Conservation (phyloP, 306 rosid species). For the Vigna angularis region DNA sequence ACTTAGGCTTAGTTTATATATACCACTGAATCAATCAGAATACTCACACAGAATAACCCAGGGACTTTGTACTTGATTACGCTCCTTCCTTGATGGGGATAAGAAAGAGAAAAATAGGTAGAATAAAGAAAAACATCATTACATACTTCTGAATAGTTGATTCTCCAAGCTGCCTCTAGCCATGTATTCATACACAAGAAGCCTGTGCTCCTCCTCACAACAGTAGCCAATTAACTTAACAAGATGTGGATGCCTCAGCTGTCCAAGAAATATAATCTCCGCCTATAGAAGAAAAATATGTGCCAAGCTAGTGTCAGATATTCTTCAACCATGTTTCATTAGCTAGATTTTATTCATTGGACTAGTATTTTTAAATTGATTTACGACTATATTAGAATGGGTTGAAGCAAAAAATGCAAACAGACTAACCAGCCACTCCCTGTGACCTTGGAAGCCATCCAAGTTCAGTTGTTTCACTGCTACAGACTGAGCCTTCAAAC, state of each 20-base stretch:
- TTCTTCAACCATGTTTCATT: background rate
- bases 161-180: constrained; percentile 78
- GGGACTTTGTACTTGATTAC: background rate
- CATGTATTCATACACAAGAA: constrained; percentile 79
- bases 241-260: constrained; percentile 77
- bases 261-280: constrained; percentile 84
- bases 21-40: background rate
- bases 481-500: constrained; percentile 77
- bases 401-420: background rate
- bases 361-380: constrained; percentile 9
- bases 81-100: background rate
- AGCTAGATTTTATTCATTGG: background rate
- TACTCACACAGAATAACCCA: background rate
- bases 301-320: constrained; percentile 23
- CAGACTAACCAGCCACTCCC: constrained; percentile 84
- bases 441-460: constrained; percentile 87
- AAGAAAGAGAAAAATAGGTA: background rate
- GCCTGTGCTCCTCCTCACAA: constrained; percentile 76
- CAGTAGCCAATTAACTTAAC: constrained; percentile 85
- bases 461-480: constrained; percentile 85
- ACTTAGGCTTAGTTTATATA: constrained; percentile 1
- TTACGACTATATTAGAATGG: background rate
- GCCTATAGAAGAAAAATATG: constrained; percentile 54
- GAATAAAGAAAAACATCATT: constrained; percentile 19
- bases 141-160: constrained; percentile 73